Percentiles rank a stretch among this genome's conserved stretches.
Evolutionary conservation across 495 filamentous ascomycete genomes (phyloP).

Genomic region (Penicillium salamii): DNA sequence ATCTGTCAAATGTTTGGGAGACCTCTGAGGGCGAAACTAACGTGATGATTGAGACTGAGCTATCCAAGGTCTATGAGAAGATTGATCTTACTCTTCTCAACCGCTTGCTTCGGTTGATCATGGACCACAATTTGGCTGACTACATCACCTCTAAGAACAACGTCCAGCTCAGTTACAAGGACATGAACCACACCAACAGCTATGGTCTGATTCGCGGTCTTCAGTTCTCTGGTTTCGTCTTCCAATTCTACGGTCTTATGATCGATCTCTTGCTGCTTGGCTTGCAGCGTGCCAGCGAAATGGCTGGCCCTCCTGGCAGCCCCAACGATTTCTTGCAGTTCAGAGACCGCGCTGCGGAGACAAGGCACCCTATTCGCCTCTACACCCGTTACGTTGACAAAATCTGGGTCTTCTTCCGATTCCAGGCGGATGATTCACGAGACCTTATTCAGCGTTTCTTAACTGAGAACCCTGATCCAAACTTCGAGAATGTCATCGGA

Average conservation of each 20-base stretch:
- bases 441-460: conserved; percentile 97
- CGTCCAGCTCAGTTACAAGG: conserved; percentile 98
- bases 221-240: conserved; percentile 97
- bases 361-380: conserved; percentile 87
- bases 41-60: conserved; percentile 97
- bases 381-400: conserved; percentile 98
- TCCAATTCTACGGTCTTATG: conserved; percentile 98
- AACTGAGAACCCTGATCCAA: conserved; percentile 97
- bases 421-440: conserved; percentile 87
- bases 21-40: conserved; percentile 94
- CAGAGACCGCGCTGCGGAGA: conserved; percentile 85
- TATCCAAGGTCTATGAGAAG: conserved; percentile 99
- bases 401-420: conserved; percentile 97
- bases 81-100: conserved; percentile 97
- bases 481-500: conserved; percentile 99
- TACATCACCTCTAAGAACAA: conserved; percentile 99
- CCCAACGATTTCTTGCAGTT: conserved; percentile 99
- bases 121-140: conserved; percentile 99
- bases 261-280: conserved; percentile 92
- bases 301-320: conserved; percentile 92
- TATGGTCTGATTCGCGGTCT: conserved; percentile 97
- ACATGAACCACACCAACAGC: conserved; percentile 99
- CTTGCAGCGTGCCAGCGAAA: conserved; percentile 90
- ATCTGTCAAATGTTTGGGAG: conserved; percentile 96
- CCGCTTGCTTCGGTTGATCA: conserved; percentile 87